Percentiles rank a stretch among this genome's conserved stretches.
These are phyloP conservation scores for Zymoseptoria ardabiliae DNA, from an alignment of 2,329 filamentous ascomycete genomes.

Conservation along the genomic window DNA sequence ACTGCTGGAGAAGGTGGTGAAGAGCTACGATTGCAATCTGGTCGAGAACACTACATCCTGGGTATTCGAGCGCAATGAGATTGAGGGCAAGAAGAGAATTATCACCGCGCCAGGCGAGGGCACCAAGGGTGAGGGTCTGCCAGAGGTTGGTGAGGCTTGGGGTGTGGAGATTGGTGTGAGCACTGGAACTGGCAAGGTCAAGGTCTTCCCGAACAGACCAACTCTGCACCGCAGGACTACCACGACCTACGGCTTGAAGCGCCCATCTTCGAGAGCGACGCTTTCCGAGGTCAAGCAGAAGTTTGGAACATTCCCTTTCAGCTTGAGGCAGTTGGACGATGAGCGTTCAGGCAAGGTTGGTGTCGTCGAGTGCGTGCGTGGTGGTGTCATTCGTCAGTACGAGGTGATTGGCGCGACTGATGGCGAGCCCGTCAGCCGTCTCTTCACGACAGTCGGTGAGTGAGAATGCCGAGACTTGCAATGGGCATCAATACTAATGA, in stretches of 20 bases:
- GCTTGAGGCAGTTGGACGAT: constrained; percentile 90
- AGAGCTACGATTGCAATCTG: constrained; percentile 82
- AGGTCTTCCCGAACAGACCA: constrained; percentile 76
- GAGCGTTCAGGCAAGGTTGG: constrained; percentile 94
- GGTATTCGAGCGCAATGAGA: constrained; percentile 94
- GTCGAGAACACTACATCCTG: constrained; percentile 98
- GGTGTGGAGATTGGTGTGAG: constrained; percentile 94
- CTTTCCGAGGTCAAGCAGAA: constrained; percentile 94
- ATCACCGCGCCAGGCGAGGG: constrained; percentile 81
- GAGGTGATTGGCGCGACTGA: constrained; percentile 95
- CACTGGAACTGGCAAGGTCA: constrained; percentile 87
- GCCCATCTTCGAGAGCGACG: constrained; percentile 84
- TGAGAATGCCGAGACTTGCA: constrained; percentile 18
- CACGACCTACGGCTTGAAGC: constrained; percentile 88
- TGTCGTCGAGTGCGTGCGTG: constrained; percentile 90
- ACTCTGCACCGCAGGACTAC: constrained; percentile 90
- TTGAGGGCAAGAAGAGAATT: constrained; percentile 97
- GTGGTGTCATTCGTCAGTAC: constrained; percentile 88
- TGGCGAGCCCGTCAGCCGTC: constrained; percentile 70
- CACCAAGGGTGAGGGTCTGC: constrained; percentile 80
- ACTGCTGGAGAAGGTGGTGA: constrained; percentile 83
- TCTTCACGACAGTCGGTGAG: constrained; percentile 90
- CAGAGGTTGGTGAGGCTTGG: constrained; percentile 91
- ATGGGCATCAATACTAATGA: constrained; percentile 9
- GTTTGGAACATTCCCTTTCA: constrained; percentile 97